Conservation (phyloP, 1,284 basidiomycete genomes). For the Tylopilus sp. region DNA sequence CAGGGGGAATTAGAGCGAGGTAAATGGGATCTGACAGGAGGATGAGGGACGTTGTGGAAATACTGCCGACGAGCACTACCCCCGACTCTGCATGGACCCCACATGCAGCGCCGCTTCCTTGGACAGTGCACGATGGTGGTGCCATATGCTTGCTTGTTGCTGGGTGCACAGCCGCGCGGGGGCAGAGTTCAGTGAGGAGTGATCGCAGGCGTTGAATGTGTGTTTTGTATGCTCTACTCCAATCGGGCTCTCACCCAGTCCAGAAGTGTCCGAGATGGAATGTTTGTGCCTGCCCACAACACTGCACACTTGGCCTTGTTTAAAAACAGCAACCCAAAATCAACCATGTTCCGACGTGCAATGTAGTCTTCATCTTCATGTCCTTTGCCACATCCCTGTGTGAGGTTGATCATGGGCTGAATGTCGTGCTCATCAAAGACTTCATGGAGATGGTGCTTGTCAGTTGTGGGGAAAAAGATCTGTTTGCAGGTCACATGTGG, state of each 20-base stretch:
- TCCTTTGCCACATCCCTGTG: constrained; percentile 78
- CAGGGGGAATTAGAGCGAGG: constrained; percentile 95
- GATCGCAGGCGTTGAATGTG: too few relatives aligned
- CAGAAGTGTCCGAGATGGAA: too few relatives aligned
- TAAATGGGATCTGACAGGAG: constrained; percentile 85
- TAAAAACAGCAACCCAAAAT: constrained; percentile 88
- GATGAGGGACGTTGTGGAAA: constrained; percentile 12
- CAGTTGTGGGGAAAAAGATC: constrained; percentile 96
- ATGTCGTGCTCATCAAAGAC: constrained; percentile 95
- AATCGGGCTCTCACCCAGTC: too few relatives aligned
- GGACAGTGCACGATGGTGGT: too few relatives aligned
- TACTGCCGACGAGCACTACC: constrained; percentile 26
- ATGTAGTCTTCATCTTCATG: constrained; percentile 96
- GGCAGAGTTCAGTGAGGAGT: too few relatives aligned
- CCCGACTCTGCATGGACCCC: too few relatives aligned
- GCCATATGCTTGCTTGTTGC: too few relatives aligned
- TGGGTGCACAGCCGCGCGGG: too few relatives aligned
- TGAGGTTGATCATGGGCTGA: constrained; percentile 93
- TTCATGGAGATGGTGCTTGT: constrained; percentile 94
- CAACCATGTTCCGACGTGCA: constrained; percentile 87
- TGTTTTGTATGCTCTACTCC: too few relatives aligned
- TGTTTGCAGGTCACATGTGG: constrained; percentile 83
- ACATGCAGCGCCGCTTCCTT: too few relatives aligned
- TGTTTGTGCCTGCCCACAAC: constrained; percentile 92
- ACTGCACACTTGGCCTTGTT: constrained; percentile 91